phyloP scores from a whole-genome alignment of 192 early-diverging fungal species.

The Podila verticillata region DNA sequence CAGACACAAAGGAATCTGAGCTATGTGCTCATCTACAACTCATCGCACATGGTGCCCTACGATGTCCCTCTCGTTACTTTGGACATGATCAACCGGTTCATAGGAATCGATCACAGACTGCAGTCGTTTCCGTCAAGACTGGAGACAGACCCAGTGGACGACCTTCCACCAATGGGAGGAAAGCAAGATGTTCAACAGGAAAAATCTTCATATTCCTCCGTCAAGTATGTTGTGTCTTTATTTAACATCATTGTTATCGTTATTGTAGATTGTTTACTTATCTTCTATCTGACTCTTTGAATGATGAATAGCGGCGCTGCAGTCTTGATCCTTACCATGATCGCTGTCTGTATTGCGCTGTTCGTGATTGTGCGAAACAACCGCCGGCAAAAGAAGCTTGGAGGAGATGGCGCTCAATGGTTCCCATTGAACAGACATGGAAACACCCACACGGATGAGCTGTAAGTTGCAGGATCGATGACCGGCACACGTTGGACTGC shows the following conservation, averaged over 20 bases:
- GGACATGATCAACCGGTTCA: conserved; percentile 92
- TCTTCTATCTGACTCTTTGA: neutral
- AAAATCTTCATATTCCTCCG: neutral
- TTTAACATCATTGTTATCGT: neutral
- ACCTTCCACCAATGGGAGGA: conserved; percentile 13
- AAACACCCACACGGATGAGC: conserved; percentile 37
- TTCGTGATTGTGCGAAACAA: conserved; percentile 40
- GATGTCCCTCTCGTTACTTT: conserved; percentile 80
- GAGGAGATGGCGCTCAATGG: conserved; percentile 31
- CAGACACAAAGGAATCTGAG: conserved; percentile 68
- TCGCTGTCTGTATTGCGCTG: conserved; percentile 22
- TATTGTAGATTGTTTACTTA: neutral
- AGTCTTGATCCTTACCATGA: conserved; percentile 32
- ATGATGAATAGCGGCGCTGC: conserved; percentile 37
- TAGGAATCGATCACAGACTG: conserved; percentile 58
- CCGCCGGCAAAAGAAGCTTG: conserved; percentile 18
- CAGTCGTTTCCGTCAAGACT: conserved; percentile 11
- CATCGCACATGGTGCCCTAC: conserved; percentile 91
- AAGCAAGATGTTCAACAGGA: conserved; percentile 44
- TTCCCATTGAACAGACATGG: conserved; percentile 29
- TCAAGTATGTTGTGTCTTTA: conserved; percentile 18
- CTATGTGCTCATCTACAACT: conserved; percentile 85
- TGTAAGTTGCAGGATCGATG: conserved; percentile 15
- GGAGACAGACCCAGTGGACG: conserved; percentile 10
- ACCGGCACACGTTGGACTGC: neutral